Evolutionary conservation across 306 rosid genomes (phyloP).

Genomic region (Inga oerstediana): DNA sequence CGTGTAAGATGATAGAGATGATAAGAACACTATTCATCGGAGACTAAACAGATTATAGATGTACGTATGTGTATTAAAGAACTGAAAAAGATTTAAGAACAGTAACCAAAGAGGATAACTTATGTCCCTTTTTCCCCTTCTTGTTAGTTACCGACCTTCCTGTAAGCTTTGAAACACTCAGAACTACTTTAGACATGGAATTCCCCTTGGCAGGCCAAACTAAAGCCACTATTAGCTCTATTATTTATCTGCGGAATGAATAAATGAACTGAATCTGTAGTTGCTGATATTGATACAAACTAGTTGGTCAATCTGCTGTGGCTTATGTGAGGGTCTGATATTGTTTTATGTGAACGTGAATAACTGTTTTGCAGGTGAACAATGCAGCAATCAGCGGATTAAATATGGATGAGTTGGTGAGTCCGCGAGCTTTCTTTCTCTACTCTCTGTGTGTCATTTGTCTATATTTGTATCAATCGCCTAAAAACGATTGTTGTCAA

Average conservation of each 20-base stretch:
- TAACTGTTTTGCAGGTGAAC: conserved; percentile 24
- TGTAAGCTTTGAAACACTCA: background rate
- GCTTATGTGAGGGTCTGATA: background rate
- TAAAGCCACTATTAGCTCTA: background rate
- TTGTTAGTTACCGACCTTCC: background rate
- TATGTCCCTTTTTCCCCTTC: background rate
- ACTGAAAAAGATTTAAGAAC: background rate
- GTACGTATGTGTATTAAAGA: background rate
- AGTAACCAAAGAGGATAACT: background rate
- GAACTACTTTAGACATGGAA: background rate
- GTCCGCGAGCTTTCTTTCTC: background rate
- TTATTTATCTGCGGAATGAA: background rate
- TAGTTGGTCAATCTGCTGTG: background rate
- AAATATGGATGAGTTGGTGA: conserved; percentile 4
- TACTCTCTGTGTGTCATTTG: background rate
- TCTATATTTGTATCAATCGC: background rate
- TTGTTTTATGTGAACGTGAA: background rate
- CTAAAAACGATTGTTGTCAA: background rate
- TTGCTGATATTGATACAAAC: background rate
- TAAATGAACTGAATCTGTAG: background rate
- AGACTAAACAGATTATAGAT: background rate
- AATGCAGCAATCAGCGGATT: conserved; percentile 12
- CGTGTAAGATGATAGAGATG: background rate
- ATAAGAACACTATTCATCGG: background rate
- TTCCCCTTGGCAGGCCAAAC: background rate